These are phyloP conservation scores for Wickerhamiella cacticola DNA, from an alignment of 805 yeast genomes.

Conservation along the genomic window DNA sequence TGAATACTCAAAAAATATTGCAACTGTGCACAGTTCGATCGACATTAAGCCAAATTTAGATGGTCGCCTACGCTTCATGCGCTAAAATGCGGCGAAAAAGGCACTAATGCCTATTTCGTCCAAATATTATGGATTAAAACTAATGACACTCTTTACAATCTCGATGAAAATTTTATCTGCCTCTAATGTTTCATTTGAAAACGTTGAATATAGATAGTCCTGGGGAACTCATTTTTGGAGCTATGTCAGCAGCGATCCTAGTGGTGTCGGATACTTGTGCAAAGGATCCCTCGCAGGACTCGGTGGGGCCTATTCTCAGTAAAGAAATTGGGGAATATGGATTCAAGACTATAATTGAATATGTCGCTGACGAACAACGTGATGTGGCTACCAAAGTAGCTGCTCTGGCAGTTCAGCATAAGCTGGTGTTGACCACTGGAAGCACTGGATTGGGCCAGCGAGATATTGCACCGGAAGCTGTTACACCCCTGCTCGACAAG, in stretches of 20 bases:
- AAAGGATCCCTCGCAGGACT: slow-evolving; percentile 28
- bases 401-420: slow-evolving; percentile 23
- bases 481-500: slow-evolving; percentile 33
- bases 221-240: neutral
- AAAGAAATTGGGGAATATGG: neutral
- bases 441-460: slow-evolving; percentile 41
- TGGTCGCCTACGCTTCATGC: too few relatives aligned
- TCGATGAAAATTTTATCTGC: too few relatives aligned
- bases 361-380: slow-evolving; percentile 32
- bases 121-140: too few relatives aligned
- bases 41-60: too few relatives aligned
- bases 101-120: too few relatives aligned
- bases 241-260: slow-evolving; percentile 27
- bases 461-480: slow-evolving; percentile 43
- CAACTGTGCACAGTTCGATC: too few relatives aligned
- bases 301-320: slow-evolving; percentile 23
- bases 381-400: slow-evolving; percentile 27
- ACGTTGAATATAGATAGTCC: too few relatives aligned
- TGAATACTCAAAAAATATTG: too few relatives aligned
- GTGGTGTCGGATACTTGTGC: slow-evolving; percentile 35
- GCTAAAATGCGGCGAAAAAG: too few relatives aligned
- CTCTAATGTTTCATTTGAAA: too few relatives aligned
- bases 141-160: too few relatives aligned
- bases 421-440: slow-evolving; percentile 37
- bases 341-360: slow-evolving; percentile 7